These are phyloP conservation scores for Microsporum canis DNA, from an alignment of 2,329 filamentous ascomycete species.

Conservation along the genomic window DNA sequence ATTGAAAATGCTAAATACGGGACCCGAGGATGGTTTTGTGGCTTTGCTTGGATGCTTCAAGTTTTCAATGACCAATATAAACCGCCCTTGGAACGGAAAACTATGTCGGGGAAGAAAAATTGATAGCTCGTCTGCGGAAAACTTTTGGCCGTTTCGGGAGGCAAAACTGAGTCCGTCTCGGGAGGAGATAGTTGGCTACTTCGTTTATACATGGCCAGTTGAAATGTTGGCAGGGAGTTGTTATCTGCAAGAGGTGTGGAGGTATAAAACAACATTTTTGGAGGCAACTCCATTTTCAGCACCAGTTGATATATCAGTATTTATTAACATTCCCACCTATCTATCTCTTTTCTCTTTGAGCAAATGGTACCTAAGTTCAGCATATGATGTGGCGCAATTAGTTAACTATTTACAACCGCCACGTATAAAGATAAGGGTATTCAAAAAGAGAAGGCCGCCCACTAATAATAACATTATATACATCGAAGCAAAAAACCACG, in stretches of 20 bases:
- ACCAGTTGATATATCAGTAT: background rate
- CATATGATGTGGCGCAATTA: background rate
- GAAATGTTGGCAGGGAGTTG: too few relatives aligned
- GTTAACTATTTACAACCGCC: background rate
- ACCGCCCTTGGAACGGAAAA: background rate
- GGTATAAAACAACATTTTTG: too few relatives aligned
- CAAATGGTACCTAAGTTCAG: background rate
- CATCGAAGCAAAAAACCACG: background rate
- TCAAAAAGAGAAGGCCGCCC: background rate
- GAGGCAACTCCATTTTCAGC: too few relatives aligned
- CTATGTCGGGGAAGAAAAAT: background rate
- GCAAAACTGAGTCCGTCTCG: background rate
- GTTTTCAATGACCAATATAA: constrained; percentile 1
- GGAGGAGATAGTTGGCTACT: background rate
- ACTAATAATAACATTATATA: background rate
- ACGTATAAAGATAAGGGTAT: background rate
- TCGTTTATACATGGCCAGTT: background rate
- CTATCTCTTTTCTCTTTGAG: background rate
- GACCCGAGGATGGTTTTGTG: background rate
- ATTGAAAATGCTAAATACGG: background rate
- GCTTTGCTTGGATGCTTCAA: background rate
- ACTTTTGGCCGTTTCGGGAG: background rate
- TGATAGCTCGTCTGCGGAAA: background rate
- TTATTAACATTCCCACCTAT: background rate
- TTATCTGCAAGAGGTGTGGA: too few relatives aligned